Percentiles rank a stretch among this genome's conserved stretches.
Conservation (phyloP, 208 protist species). For the Trypanosomatidae sp. region DNA sequence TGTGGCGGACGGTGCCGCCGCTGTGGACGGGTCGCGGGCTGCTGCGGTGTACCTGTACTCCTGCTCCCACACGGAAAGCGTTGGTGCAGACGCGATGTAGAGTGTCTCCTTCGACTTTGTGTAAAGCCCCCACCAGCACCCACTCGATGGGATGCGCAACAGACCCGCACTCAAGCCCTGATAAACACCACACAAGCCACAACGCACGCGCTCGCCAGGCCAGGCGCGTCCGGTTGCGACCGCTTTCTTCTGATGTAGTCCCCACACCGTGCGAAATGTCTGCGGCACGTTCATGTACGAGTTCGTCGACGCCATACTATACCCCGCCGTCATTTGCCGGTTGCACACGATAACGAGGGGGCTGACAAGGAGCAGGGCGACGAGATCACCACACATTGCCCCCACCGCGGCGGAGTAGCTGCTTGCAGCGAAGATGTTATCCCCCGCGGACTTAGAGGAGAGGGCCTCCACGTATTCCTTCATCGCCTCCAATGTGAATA, state of each 20-base stretch:
- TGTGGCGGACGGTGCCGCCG: neutral
- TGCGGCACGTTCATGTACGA: conserved; percentile 36
- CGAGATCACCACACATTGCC: conserved; percentile 74
- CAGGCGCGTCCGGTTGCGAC: neutral
- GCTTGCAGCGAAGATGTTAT: conserved; percentile 20
- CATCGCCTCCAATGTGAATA: conserved; percentile 73
- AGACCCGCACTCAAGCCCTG: conserved; percentile 67
- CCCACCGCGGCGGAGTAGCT: conserved; percentile 57
- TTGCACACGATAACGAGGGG: conserved; percentile 74
- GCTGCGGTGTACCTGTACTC: conserved; percentile 9
- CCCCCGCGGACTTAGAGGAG: neutral
- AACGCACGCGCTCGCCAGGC: conserved; percentile 10
- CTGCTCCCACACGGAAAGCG: conserved; percentile 49
- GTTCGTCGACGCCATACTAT: conserved; percentile 64
- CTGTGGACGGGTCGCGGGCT: neutral
- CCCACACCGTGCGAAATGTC: conserved; percentile 54
- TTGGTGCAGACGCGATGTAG: conserved; percentile 60
- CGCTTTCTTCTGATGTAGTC: conserved; percentile 32
- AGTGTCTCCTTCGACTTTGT: conserved; percentile 68
- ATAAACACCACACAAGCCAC: conserved; percentile 62
- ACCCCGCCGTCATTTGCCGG: conserved; percentile 82
- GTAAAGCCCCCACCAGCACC: conserved; percentile 86
- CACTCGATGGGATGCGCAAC: conserved; percentile 69
- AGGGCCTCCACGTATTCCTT: conserved; percentile 44
- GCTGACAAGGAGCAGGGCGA: conserved; percentile 60